Base-by-base conservation (phyloP, 2,329 filamentous ascomycete species). In the Aspergillus unguis region DNA sequence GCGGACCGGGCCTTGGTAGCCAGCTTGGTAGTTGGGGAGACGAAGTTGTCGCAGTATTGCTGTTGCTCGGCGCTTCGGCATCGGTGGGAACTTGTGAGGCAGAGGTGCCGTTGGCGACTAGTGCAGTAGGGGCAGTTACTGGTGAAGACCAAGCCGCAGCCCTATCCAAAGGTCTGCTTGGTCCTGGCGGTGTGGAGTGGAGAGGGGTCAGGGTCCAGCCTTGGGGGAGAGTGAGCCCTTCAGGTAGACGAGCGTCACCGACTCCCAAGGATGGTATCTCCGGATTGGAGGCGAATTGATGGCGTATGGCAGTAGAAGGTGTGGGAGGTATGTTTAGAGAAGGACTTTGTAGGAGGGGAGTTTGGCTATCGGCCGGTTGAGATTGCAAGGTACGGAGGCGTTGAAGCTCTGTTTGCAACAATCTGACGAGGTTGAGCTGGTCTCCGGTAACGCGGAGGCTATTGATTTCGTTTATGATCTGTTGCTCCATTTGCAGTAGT, bases 401-500 rank as follows among this genome's bases (percentile, higher is more conserved):
- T 32, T 81, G 76, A 45, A 94, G 69, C 66, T 94, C 89, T 23
- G 75, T 72, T 55, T 88, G 81, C 55, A 94, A 75, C 11, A 84
- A 73, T 48, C 85, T 80, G n/a, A 91, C 74, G n/a, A 82, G 73
- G 44, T 84, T 80, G 4, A 92, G 67, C 65, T 94, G 87, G 32
- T 85, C 80, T 46, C 87, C 81, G 11, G 84, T 82, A 32, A 81
- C 65, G 42, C 85, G 81, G 17, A 92, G 74, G 38, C 73, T 75
- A 43, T 81, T 77, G 32, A 89, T 78, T 63, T 92, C 87, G 50
- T 84, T 81, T 59, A 85, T 77, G 26, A 94, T 77, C 49, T 87
- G 82, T 50, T 85, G 80, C 59, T 90, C 86, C 10, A 90, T 78
- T 37, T 85, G 80, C 32, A 80, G 75, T 32, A 94, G 73, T 50